Percentiles rank a stretch among this genome's conserved stretches.
These are phyloP conservation scores for Pistacia vera DNA, from an alignment of 345 rosid genomes.

Conservation along the genomic window DNA sequence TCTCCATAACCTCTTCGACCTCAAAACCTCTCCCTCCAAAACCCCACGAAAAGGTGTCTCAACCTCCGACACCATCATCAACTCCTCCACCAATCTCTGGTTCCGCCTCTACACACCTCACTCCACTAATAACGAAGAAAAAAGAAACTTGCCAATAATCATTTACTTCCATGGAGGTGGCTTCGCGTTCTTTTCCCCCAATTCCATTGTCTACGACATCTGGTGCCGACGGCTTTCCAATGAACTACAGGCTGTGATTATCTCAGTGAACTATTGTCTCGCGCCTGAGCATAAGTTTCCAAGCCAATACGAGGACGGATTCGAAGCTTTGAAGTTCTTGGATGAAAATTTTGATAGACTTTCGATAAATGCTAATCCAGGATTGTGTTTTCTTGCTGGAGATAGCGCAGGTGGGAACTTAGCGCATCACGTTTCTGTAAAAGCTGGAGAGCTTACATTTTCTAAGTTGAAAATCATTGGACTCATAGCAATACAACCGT, in stretches of 20 bases:
- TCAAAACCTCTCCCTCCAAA: conserved; percentile 23
- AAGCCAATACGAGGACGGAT: conserved; percentile 33
- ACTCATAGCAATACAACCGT: conserved; percentile 30
- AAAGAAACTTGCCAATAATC: conserved; percentile 28
- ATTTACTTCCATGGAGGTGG: conserved; percentile 47
- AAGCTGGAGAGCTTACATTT: conserved; percentile 17
- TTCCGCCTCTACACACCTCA: conserved; percentile 32
- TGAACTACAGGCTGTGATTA: conserved; percentile 18
- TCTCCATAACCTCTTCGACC: conserved; percentile 25
- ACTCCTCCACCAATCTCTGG: conserved; percentile 26
- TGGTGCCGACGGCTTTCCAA: conserved; percentile 25
- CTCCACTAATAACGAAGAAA: conserved; percentile 3
- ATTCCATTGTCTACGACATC: conserved; percentile 22
- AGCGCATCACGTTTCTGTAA: conserved; percentile 36
- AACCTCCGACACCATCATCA: conserved; percentile 29
- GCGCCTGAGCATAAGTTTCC: conserved; percentile 41
- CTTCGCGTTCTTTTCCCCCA: conserved; percentile 27
- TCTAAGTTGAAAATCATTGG: conserved; percentile 18
- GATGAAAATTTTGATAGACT: no score
- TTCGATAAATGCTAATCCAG: background rate
- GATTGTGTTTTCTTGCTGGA: conserved; percentile 25
- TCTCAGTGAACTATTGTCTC: conserved; percentile 38
- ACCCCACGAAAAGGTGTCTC: conserved; percentile 25
- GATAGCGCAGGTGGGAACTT: conserved; percentile 43
- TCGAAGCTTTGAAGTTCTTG: conserved; percentile 17